Conservation (phyloP, 495 filamentous ascomycete species). For the Aspergillus egyptiacus region DNA sequence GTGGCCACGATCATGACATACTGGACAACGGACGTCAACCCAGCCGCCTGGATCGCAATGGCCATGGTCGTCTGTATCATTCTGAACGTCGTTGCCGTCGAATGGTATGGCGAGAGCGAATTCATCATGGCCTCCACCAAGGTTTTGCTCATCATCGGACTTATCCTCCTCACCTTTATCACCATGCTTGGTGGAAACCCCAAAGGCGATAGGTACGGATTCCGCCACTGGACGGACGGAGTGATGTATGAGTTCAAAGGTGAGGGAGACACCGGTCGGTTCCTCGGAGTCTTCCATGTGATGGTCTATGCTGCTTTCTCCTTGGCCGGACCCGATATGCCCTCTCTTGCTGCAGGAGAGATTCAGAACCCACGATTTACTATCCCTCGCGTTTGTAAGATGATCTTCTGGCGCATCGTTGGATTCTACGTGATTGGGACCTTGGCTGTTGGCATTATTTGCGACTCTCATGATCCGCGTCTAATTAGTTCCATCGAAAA, state of each 20-base stretch:
- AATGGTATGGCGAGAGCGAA: constrained; percentile 66
- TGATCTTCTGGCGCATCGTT: constrained; percentile 77
- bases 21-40: constrained; percentile 48
- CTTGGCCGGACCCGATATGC: constrained; percentile 57
- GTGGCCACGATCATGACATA: constrained; percentile 65
- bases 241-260: constrained; percentile 31
- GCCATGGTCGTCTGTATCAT: constrained; percentile 60
- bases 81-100: constrained; percentile 62
- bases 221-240: constrained; percentile 57
- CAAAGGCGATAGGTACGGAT: constrained; percentile 57
- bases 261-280: constrained; percentile 30
- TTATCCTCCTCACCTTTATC: constrained; percentile 62
- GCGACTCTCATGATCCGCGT: constrained; percentile 40
- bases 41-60: constrained; percentile 65
- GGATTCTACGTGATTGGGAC: constrained; percentile 66
- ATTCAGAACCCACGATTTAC: constrained; percentile 67
- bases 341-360: constrained; percentile 77
- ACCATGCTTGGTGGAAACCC: constrained; percentile 63
- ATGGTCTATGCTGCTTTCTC: constrained; percentile 43
- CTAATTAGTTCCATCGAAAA: constrained; percentile 50
- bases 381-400: constrained; percentile 70
- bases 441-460: constrained; percentile 47
- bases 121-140: constrained; percentile 72
- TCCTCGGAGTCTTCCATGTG: constrained; percentile 38
- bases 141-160: constrained; percentile 64